A percentile compares a stretch with the other conserved stretches of the same genome.
Evolutionary conservation across 306 rosid genomes (phyloP).

Genomic region (Corylus avellana): DNA sequence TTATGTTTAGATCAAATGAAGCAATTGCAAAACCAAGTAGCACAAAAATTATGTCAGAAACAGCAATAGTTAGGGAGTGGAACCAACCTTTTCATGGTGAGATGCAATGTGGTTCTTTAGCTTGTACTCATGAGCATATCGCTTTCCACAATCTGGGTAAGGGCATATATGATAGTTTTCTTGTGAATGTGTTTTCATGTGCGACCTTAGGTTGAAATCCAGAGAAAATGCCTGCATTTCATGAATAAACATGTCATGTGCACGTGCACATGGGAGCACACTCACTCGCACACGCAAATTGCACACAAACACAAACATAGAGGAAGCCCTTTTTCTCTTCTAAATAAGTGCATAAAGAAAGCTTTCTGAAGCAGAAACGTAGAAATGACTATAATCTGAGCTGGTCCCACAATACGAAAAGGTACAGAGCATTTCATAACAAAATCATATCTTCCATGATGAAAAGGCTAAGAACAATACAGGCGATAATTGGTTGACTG

Average conservation of each 20-base stretch:
- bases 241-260: neutral
- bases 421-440: neutral
- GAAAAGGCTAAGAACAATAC: neutral
- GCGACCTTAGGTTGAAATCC: slow-evolving; percentile 91
- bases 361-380: neutral
- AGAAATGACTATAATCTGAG: neutral
- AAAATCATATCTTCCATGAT: neutral
- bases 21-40: neutral
- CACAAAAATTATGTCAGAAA: slow-evolving; percentile 4
- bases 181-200: slow-evolving; percentile 98
- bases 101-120: slow-evolving; percentile 87
- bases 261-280: neutral
- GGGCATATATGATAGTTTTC: slow-evolving; percentile 96
- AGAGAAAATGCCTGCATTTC: slow-evolving; percentile 83
- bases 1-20: slow-evolving; percentile 1
- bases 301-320: neutral
- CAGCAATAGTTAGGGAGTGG: neutral
- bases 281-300: neutral
- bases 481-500: neutral
- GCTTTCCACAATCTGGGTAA: slow-evolving; percentile 90
- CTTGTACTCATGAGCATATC: slow-evolving; percentile 97
- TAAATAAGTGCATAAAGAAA: neutral
- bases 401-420: neutral
- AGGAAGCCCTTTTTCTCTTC: too few species aligned
- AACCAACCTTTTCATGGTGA: slow-evolving; percentile 91